Evolutionary conservation across 345 rosid genomes (phyloP).

Genomic region (Hibiscus tridactylites): DNA sequence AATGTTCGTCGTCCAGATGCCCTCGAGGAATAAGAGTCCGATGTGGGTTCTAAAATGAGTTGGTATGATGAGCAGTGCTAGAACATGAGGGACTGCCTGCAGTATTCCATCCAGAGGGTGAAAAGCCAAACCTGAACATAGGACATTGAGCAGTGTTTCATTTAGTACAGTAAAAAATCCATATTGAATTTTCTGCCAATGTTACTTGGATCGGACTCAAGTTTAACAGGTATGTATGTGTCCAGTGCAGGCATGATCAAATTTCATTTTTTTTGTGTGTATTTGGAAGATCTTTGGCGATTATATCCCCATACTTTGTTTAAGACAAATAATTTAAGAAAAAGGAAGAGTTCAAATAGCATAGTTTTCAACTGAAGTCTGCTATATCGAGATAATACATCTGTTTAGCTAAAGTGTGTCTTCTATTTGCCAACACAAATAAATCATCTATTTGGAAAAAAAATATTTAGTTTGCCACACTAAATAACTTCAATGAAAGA

Average conservation of each 20-base stretch:
- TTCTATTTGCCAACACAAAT: not conserved
- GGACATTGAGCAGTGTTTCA: not conserved
- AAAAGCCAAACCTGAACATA: constrained; percentile 70
- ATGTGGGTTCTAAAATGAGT: constrained; percentile 72
- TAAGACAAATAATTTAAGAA: not conserved
- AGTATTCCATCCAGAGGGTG: constrained; percentile 90
- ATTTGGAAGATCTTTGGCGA: too few relatives aligned
- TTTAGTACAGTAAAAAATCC: not conserved
- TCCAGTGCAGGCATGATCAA: not conserved
- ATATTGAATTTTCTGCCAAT: not conserved
- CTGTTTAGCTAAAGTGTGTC: not conserved
- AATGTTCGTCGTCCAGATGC: constrained; percentile 82
- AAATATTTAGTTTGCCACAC: not conserved
- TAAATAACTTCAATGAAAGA: not conserved
- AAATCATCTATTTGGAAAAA: not conserved
- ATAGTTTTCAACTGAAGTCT: not conserved
- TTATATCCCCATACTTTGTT: not conserved
- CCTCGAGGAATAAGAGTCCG: constrained; percentile 71
- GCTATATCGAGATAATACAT: too few relatives aligned
- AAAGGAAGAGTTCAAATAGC: not conserved
- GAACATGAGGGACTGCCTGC: constrained; percentile 80
- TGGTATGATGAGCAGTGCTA: constrained; percentile 65
- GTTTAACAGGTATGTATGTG: not conserved
- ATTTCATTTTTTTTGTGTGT: not conserved
- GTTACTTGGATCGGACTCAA: not conserved